A percentile compares a stretch with the other conserved stretches of the same genome.
Evolutionary conservation across 192 early-diverging fungal genomes (phyloP).

Genomic region (Coemansia sp.): DNA sequence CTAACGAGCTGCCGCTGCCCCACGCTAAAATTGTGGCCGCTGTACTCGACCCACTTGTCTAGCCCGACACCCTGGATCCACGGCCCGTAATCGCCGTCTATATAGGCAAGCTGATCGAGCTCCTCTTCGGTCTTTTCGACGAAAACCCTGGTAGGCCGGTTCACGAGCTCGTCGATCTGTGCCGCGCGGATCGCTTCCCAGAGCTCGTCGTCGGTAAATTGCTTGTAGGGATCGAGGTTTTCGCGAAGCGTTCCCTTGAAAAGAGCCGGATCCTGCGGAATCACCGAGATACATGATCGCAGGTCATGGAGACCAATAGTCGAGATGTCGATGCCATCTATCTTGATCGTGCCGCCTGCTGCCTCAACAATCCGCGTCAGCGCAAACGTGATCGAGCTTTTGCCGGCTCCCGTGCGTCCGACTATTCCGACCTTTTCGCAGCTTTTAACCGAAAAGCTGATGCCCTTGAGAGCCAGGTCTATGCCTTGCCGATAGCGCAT

Average conservation of each 20-base stretch:
- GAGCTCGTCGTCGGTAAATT: constrained; percentile 65
- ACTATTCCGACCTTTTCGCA: no score
- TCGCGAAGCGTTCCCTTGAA: constrained; percentile 53
- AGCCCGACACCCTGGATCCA: constrained; percentile 57
- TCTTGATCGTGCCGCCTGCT: neutral
- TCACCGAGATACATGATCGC: constrained; percentile 50
- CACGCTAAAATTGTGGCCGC: constrained; percentile 1
- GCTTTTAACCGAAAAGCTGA: no score
- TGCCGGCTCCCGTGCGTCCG: no score
- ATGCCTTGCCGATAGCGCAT: constrained; percentile 54
- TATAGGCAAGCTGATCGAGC: neutral
- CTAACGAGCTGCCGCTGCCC: constrained; percentile 67
- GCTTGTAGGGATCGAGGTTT: constrained; percentile 75
- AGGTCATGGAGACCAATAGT: constrained; percentile 58
- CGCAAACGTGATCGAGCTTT: neutral
- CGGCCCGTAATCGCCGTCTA: constrained; percentile 20
- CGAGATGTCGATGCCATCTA: constrained; percentile 32
- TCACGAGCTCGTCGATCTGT: neutral
- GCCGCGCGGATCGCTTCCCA: constrained; percentile 61
- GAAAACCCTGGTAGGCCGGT: neutral
- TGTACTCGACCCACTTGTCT: constrained; percentile 21
- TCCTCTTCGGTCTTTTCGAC: neutral
- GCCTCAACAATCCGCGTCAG: neutral
- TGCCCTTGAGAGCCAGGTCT: constrained; percentile 24
- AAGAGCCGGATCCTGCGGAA: constrained; percentile 64